A percentile compares a stretch with the other conserved stretches of the same genome.
These are phyloP conservation scores for Cinchona pubescens DNA, from an alignment of 257 asterid species.

Conservation along the genomic window DNA sequence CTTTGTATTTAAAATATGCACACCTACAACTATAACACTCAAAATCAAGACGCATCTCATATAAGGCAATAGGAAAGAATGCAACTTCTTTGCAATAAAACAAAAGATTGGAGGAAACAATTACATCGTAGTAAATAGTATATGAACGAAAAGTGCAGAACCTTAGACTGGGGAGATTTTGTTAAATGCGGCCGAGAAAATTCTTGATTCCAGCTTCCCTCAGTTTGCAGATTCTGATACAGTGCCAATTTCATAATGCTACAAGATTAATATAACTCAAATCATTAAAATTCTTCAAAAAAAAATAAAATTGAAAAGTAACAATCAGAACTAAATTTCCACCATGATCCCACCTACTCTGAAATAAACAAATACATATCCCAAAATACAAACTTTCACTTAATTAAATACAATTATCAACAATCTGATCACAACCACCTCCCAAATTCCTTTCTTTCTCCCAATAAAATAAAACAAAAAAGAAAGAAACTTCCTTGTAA, in stretches of 20 bases:
- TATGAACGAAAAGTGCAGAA: constrained; percentile 25
- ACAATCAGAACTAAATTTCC: neutral
- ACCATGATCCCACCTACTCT: neutral
- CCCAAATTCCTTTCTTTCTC: neutral
- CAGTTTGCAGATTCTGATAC: constrained; percentile 56
- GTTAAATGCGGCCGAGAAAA: constrained; percentile 43
- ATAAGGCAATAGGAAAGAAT: neutral
- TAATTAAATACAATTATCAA: neutral
- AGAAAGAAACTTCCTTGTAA: neutral
- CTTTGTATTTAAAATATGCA: constrained; percentile 27
- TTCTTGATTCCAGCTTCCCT: constrained; percentile 55
- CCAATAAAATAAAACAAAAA: neutral
- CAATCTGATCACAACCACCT: neutral
- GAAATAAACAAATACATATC: neutral
- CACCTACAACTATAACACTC: constrained; percentile 2
- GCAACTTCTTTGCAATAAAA: neutral
- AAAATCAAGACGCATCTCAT: constrained; percentile 14
- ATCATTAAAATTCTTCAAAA: constrained; percentile 19
- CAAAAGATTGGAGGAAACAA: neutral
- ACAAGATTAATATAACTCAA: constrained; percentile 31
- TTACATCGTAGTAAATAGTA: neutral
- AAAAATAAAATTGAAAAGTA: neutral
- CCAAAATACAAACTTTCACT: constrained; percentile 7
- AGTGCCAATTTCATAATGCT: constrained; percentile 71
- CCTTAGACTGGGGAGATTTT: constrained; percentile 58